Conservation (phyloP, 768 basidiomycete species). For the Amanita phalloides region DNA sequence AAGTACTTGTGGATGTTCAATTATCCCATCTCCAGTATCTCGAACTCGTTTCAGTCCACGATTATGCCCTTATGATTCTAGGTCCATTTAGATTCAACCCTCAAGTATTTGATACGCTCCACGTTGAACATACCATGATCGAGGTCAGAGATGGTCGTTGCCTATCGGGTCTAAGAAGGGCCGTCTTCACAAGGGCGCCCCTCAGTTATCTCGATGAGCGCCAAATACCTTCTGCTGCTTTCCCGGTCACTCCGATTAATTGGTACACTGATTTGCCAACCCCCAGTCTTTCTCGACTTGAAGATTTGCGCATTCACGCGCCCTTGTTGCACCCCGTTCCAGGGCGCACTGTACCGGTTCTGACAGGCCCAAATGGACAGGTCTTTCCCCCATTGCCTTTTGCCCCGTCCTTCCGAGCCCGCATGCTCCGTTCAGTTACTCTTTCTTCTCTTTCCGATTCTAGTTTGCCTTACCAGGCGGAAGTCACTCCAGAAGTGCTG, state of each 20-base stretch:
- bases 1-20: background rate
- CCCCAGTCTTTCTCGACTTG: background rate
- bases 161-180: background rate
- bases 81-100: constrained; percentile 4
- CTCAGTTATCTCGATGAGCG: constrained; percentile 4
- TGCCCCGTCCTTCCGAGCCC: constrained; percentile 1
- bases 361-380: background rate
- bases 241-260: background rate
- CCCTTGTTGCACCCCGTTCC: constrained; percentile 5
- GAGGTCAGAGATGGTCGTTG: constrained; percentile 1
- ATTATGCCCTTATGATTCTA: background rate
- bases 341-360: background rate
- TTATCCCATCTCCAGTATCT: constrained; percentile 1
- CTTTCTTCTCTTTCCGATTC: constrained; percentile 4
- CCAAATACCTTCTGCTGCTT: background rate
- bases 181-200: background rate
- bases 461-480: background rate
- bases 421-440: background rate
- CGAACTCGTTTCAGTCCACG: background rate
- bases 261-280: constrained; percentile 3
- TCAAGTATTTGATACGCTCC: background rate
- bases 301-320: background rate
- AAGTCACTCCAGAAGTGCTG: background rate
- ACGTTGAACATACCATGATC: constrained; percentile 1
- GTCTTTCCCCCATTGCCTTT: background rate